Evolutionary conservation across 2,329 filamentous ascomycete species (phyloP).

Genomic region (Colletotrichum lentis): DNA sequence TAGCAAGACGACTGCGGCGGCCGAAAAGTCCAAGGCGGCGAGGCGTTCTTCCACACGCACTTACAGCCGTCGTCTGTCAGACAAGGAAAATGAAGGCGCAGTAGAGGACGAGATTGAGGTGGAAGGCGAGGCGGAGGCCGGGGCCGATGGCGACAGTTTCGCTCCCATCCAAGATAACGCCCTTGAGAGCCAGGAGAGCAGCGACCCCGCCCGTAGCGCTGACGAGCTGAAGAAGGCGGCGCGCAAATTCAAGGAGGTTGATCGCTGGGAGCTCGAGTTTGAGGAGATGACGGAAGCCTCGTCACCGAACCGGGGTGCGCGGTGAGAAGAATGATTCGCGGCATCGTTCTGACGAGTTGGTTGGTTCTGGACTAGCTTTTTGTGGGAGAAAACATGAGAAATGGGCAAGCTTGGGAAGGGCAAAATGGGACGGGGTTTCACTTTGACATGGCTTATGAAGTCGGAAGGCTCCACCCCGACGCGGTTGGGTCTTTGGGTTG

Average conservation of each 20-base stretch:
- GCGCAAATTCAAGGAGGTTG: constrained; percentile 73
- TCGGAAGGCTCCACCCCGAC: neutral
- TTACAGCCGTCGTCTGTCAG: constrained; percentile 61
- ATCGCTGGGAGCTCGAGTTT: constrained; percentile 73
- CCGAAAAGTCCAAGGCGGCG: constrained; percentile 36
- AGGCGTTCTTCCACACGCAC: constrained; percentile 49
- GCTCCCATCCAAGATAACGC: constrained; percentile 57
- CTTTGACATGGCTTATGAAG: constrained; percentile 1
- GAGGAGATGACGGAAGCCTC: constrained; percentile 68
- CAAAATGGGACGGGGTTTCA: neutral
- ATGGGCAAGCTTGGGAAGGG: neutral
- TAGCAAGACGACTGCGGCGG: constrained; percentile 40
- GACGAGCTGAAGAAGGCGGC: constrained; percentile 66
- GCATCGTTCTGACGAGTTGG: neutral
- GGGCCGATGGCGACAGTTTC: constrained; percentile 47
- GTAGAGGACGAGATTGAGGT: constrained; percentile 45
- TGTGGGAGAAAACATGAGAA: neutral
- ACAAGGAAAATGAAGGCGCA: constrained; percentile 64
- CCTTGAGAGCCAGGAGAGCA: constrained; percentile 43
- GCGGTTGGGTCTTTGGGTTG: neutral
- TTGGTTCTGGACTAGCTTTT: constrained; percentile 16
- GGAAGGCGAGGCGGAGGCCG: constrained; percentile 47
- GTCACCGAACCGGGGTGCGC: constrained; percentile 58
- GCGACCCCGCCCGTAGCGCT: constrained; percentile 48
- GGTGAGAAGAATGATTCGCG: constrained; percentile 46